Percentiles rank a stretch among this genome's conserved stretches.
These are phyloP conservation scores for Aspergillus sp. DNA, from an alignment of 2,329 filamentous ascomycete species.

Conservation along the genomic window DNA sequence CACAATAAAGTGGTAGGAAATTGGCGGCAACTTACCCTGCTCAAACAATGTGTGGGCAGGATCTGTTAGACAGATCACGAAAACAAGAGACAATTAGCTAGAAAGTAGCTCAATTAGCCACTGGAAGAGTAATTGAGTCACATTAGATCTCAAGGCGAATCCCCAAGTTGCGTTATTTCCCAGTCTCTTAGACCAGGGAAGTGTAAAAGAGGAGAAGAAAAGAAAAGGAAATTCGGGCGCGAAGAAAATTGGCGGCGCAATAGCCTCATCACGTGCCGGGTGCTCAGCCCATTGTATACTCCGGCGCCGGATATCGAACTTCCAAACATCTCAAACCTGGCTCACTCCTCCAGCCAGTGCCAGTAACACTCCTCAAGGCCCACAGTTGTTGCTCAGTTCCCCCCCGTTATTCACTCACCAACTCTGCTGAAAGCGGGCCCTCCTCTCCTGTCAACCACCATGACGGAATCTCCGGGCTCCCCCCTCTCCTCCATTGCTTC, in stretches of 20 bases:
- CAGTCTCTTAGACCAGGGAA: no score
- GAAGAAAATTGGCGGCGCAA: conserved; percentile 9
- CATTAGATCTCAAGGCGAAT: background rate
- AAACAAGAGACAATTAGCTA: background rate
- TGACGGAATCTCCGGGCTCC: conserved; percentile 61
- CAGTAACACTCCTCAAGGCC: background rate
- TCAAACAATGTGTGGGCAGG: background rate
- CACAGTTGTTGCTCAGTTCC: background rate
- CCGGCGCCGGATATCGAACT: conserved; percentile 16
- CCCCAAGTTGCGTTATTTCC: no score
- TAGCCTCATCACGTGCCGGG: conserved; percentile 29
- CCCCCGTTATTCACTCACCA: conserved; percentile 6
- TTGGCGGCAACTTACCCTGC: conserved; percentile 6
- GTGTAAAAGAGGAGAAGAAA: conserved; percentile 5
- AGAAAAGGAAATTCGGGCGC: background rate
- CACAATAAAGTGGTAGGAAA: conserved; percentile 6
- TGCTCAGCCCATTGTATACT: conserved; percentile 21
- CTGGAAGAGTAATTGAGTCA: background rate
- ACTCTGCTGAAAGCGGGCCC: background rate
- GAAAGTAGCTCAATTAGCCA: background rate
- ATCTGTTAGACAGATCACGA: background rate
- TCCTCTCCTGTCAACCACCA: conserved; percentile 27
- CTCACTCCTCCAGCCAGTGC: background rate
- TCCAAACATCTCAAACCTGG: background rate
- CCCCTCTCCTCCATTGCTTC: conserved; percentile 67